These are phyloP conservation scores for Drosera spatulata DNA, from an alignment of 179 eudicot genomes.

Conservation along the genomic window DNA sequence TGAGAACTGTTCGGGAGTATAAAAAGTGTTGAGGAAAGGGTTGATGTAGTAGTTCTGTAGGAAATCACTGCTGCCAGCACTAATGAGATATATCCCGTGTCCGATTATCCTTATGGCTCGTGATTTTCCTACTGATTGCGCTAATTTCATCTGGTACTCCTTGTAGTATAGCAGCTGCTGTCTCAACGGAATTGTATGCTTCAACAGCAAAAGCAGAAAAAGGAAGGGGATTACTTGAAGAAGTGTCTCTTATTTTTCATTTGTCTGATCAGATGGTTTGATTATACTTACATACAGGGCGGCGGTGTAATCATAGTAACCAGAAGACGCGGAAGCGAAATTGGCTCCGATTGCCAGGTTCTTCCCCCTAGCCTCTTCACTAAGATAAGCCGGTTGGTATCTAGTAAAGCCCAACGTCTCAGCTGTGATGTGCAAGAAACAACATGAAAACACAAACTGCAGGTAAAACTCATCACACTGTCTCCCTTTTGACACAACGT, in stretches of 20 bases:
- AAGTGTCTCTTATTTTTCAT: background rate
- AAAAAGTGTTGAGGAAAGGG: slow-evolving; percentile 58
- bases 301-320: slow-evolving; percentile 72
- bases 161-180: slow-evolving; percentile 56
- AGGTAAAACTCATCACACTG: no score
- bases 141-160: slow-evolving; percentile 63
- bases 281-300: slow-evolving; percentile 52
- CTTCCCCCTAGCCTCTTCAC: slow-evolving; percentile 48
- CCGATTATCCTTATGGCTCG: no score
- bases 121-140: slow-evolving; percentile 36
- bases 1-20: slow-evolving; percentile 65
- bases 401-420: slow-evolving; percentile 77
- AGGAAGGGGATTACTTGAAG: background rate
- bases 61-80: slow-evolving; percentile 92
- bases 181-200: slow-evolving; percentile 62
- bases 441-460: background rate
- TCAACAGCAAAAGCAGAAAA: slow-evolving; percentile 3
- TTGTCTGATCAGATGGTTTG: background rate
- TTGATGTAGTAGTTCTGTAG: slow-evolving; percentile 83
- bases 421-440: slow-evolving; percentile 31
- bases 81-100: slow-evolving; percentile 42
- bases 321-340: slow-evolving; percentile 89
- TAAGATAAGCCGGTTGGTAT: slow-evolving; percentile 69
- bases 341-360: slow-evolving; percentile 69
- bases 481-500: no score